phyloP scores from a whole-genome alignment of 2,329 filamentous ascomycete genomes.

The Orbilia blumenaviensis region DNA sequence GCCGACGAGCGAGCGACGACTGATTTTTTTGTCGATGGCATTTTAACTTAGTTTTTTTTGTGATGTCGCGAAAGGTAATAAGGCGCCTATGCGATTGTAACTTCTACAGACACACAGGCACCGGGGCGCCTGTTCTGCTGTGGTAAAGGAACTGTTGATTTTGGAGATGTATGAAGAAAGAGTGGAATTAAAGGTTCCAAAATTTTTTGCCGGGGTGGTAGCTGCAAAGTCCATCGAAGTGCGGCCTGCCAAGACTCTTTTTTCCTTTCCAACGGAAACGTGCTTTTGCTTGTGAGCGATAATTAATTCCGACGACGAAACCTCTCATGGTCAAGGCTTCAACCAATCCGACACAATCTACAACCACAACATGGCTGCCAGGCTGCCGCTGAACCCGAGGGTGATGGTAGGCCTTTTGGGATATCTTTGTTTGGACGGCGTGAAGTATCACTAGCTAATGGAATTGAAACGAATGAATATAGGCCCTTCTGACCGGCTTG shows the following conservation, averaged over 20 bases:
- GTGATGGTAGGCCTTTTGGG: conserved; percentile 28
- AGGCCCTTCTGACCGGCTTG: conserved; percentile 50
- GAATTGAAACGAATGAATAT: neutral
- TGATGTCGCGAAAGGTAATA: neutral
- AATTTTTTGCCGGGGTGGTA: conserved; percentile 39
- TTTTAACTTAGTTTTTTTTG: conserved; percentile 8
- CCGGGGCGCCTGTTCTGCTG: conserved; percentile 18
- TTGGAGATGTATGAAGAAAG: conserved; percentile 1
- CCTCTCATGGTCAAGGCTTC: neutral
- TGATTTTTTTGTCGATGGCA: conserved; percentile 51
- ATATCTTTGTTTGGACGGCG: neutral
- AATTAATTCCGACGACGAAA: conserved; percentile 17
- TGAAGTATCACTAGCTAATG: conserved; percentile 14
- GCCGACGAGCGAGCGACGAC: conserved; percentile 50
- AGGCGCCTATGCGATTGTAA: conserved; percentile 27
- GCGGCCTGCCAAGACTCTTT: conserved; percentile 45
- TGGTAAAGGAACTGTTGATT: neutral
- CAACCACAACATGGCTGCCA: conserved; percentile 47
- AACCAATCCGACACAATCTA: conserved; percentile 15
- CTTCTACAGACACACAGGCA: conserved; percentile 22
- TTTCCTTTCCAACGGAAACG: conserved; percentile 19
- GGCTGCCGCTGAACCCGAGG: conserved; percentile 49
- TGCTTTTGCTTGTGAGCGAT: conserved; percentile 37
- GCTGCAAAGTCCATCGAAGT: conserved; percentile 39
- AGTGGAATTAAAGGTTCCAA: conserved; percentile 15